Evolutionary conservation across 2,329 filamentous ascomycete species (phyloP).

Genomic region (Penicillium crustosum): DNA sequence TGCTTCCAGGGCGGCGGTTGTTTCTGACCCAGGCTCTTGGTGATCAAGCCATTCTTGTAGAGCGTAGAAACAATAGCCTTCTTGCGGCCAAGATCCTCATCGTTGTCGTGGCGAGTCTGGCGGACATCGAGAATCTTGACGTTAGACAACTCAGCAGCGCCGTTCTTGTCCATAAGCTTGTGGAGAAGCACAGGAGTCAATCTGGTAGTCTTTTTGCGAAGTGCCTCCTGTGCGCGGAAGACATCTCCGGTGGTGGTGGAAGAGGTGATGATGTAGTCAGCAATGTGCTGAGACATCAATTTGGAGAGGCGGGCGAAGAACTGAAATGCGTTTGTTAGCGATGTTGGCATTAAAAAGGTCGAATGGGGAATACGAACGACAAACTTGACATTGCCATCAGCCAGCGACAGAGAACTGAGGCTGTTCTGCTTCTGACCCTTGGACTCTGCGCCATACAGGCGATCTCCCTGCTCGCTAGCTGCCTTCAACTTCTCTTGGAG

Average conservation of each 20-base stretch:
- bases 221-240: slow-evolving; percentile 34
- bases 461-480: not conserved
- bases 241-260: slow-evolving; percentile 57
- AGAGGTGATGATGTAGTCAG: slow-evolving; percentile 65
- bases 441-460: slow-evolving; percentile 8
- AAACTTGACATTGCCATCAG: slow-evolving; percentile 66
- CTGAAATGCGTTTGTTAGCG: slow-evolving; percentile 48
- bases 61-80: slow-evolving; percentile 77
- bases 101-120: slow-evolving; percentile 69
- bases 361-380: slow-evolving; percentile 56
- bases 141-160: slow-evolving; percentile 60
- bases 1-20: not conserved
- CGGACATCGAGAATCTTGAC: slow-evolving; percentile 65
- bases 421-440: slow-evolving; percentile 20
- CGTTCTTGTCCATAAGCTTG: slow-evolving; percentile 53
- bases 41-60: slow-evolving; percentile 59
- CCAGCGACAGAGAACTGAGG: slow-evolving; percentile 49
- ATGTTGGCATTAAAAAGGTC: not conserved
- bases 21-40: slow-evolving; percentile 28
- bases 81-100: slow-evolving; percentile 70
- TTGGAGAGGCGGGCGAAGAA: slow-evolving; percentile 77
- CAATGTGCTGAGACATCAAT: slow-evolving; percentile 72
- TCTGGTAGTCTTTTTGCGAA: slow-evolving; percentile 6
- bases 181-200: slow-evolving; percentile 47
- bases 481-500: not conserved